Evolutionary conservation across 2,329 filamentous ascomycete species (phyloP).

Genomic region (Xylariaceae sp.): DNA sequence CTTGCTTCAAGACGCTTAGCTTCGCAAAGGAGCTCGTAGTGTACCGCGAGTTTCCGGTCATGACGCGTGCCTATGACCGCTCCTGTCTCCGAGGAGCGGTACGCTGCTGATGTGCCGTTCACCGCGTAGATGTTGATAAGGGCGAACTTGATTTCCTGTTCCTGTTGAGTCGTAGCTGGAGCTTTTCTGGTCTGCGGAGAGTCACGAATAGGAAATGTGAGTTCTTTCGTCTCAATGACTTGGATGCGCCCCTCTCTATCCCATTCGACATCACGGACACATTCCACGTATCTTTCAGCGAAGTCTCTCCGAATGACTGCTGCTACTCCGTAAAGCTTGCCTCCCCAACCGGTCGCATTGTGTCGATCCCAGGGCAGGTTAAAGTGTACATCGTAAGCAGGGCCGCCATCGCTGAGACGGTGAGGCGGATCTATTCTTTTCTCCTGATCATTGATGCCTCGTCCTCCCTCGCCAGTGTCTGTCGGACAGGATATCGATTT

Average conservation of each 20-base stretch:
- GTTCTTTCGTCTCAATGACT: conserved; percentile 37
- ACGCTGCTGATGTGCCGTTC: conserved; percentile 47
- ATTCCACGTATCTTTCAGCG: conserved; percentile 21
- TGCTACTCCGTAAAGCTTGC: conserved; percentile 50
- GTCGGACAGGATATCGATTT: background rate
- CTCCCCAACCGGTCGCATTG: conserved; percentile 47
- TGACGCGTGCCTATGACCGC: conserved; percentile 42
- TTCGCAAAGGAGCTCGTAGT: conserved; percentile 42
- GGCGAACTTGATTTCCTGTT: conserved; percentile 30
- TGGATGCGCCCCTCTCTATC: conserved; percentile 49
- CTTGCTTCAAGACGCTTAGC: conserved; percentile 36
- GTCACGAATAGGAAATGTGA: conserved; percentile 1
- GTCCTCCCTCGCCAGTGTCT: background rate
- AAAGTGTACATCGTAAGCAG: conserved; percentile 41
- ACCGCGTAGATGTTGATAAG: conserved; percentile 52
- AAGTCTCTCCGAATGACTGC: conserved; percentile 46
- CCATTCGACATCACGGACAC: conserved; percentile 42
- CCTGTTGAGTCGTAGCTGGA: background rate
- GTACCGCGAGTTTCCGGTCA: conserved; percentile 47
- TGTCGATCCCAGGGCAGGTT: conserved; percentile 44
- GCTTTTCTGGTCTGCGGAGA: background rate
- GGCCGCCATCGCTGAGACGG: conserved; percentile 21
- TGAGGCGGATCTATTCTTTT: too few relatives aligned
- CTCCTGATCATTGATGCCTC: background rate
- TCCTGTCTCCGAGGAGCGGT: conserved; percentile 42